These are phyloP conservation scores for Fusarium foetens DNA, from an alignment of 2,329 filamentous ascomycete species.

Conservation along the genomic window DNA sequence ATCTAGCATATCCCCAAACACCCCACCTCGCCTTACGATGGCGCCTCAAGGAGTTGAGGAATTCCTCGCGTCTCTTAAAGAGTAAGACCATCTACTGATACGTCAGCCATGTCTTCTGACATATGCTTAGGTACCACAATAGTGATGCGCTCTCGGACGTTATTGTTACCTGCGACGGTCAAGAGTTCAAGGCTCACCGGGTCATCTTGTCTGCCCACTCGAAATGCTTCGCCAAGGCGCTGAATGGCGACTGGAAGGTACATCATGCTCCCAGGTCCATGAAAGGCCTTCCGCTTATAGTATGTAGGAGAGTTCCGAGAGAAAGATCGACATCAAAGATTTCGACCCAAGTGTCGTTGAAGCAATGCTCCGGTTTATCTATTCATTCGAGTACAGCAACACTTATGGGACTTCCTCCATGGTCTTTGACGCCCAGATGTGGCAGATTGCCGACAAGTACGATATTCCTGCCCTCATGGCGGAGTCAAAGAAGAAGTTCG, in stretches of 20 bases:
- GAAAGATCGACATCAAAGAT: neutral
- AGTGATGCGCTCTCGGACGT: neutral
- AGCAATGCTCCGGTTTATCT: neutral
- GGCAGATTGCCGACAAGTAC: neutral
- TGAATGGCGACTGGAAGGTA: slow-evolving; percentile 19
- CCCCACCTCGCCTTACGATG: neutral
- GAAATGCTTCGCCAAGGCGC: neutral
- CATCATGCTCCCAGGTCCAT: fast-evolving
- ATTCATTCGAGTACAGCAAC: neutral
- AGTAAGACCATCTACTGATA: neutral
- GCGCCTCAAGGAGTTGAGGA: neutral
- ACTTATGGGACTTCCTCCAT: neutral
- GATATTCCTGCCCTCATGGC: fast-evolving
- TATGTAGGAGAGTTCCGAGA: neutral
- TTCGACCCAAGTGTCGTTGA: neutral
- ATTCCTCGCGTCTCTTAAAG: fast-evolving
- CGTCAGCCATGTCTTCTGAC: neutral
- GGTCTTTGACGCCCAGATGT: neutral
- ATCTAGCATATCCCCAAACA: neutral
- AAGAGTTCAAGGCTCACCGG: slow-evolving; percentile 1
- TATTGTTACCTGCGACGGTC: neutral
- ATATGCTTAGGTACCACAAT: neutral
- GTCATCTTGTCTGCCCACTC: slow-evolving; percentile 11
- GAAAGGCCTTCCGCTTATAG: neutral
- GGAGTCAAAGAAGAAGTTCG: neutral